phyloP scores from a whole-genome alignment of 306 rosid species.

The Cucumis melo region DNA sequence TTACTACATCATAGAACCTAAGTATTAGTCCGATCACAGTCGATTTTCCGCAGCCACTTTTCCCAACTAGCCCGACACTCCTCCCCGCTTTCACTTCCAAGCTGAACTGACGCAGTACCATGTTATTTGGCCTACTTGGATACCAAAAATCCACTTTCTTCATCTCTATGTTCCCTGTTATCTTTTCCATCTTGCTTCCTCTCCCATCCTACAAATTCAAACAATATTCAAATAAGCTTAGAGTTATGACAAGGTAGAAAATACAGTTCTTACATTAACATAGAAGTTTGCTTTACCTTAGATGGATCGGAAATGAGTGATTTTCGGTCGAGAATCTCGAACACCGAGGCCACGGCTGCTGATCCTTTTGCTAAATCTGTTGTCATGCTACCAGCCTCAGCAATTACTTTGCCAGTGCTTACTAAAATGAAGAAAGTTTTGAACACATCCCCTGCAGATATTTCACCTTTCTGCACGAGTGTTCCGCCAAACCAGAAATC shows the following conservation, averaged over 20 bases:
- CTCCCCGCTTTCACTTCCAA: slow-evolving; percentile 74
- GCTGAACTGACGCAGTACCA: slow-evolving; percentile 49
- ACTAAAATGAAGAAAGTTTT: slow-evolving; percentile 83
- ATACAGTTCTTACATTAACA: not conserved
- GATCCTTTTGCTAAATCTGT: slow-evolving; percentile 84
- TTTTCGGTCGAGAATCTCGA: slow-evolving; percentile 71
- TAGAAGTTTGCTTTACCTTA: slow-evolving; percentile 25
- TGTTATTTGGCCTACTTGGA: slow-evolving; percentile 50
- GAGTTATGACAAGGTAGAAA: not conserved
- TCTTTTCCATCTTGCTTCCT: slow-evolving; percentile 33
- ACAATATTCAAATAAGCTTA: not conserved
- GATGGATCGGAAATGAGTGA: slow-evolving; percentile 44
- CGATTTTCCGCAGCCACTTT: slow-evolving; percentile 93
- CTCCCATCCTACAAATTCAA: slow-evolving; percentile 14
- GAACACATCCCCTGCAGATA: slow-evolving; percentile 88
- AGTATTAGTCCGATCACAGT: slow-evolving; percentile 67
- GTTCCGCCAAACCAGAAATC: slow-evolving; percentile 98
- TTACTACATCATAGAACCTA: slow-evolving; percentile 69
- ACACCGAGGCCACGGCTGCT: slow-evolving; percentile 68
- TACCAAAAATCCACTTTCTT: slow-evolving; percentile 76
- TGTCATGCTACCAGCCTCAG: slow-evolving; percentile 99
- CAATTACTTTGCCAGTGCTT: slow-evolving; percentile 89
- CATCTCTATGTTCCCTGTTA: slow-evolving; percentile 57
- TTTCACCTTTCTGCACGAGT: slow-evolving; percentile 47
- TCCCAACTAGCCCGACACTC: slow-evolving; percentile 73